Conservation (phyloP, 2,329 filamentous ascomycete genomes). For the Macroventuria anomochaeta region DNA sequence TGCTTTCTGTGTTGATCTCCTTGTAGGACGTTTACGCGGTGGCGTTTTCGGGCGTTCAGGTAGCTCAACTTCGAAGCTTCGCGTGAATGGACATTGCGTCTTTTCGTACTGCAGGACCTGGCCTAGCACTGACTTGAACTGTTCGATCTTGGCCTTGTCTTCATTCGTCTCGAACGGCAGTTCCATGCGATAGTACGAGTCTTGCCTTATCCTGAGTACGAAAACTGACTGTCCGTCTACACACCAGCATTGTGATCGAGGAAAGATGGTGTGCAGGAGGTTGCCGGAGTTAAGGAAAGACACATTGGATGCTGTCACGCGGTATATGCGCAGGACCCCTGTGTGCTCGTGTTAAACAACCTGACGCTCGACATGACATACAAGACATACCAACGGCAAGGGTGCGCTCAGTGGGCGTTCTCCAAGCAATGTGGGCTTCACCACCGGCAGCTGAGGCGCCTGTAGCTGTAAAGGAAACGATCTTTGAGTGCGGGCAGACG, state of each 20-base stretch:
- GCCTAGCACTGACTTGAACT: slow-evolving; percentile 72
- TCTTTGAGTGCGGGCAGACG: slow-evolving; percentile 73
- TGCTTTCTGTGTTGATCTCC: slow-evolving; percentile 63
- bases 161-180: slow-evolving; percentile 70
- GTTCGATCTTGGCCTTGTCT: slow-evolving; percentile 68
- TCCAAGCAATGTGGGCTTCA: slow-evolving; percentile 71
- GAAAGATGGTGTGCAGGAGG: slow-evolving; percentile 84
- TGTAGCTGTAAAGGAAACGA: slow-evolving; percentile 66
- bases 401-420: slow-evolving; percentile 77
- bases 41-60: slow-evolving; percentile 72
- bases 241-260: slow-evolving; percentile 92
- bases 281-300: slow-evolving; percentile 87
- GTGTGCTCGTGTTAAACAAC: slow-evolving; percentile 15
- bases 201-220: slow-evolving; percentile 81
- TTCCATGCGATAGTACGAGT: slow-evolving; percentile 91
- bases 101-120: slow-evolving; percentile 84
- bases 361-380: not conserved
- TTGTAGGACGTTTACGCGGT: slow-evolving; percentile 55
- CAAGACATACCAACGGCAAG: slow-evolving; percentile 72
- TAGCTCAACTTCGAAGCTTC: slow-evolving; percentile 75
- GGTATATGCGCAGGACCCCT: slow-evolving; percentile 83
- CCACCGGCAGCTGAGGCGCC: slow-evolving; percentile 39
- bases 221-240: slow-evolving; percentile 85
- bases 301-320: slow-evolving; percentile 78
- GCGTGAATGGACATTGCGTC: slow-evolving; percentile 83